A percentile compares a stretch with the other conserved stretches of the same genome.
Conservation (phyloP, 805 yeast genomes). For the Metschnikowia cubensis region DNA sequence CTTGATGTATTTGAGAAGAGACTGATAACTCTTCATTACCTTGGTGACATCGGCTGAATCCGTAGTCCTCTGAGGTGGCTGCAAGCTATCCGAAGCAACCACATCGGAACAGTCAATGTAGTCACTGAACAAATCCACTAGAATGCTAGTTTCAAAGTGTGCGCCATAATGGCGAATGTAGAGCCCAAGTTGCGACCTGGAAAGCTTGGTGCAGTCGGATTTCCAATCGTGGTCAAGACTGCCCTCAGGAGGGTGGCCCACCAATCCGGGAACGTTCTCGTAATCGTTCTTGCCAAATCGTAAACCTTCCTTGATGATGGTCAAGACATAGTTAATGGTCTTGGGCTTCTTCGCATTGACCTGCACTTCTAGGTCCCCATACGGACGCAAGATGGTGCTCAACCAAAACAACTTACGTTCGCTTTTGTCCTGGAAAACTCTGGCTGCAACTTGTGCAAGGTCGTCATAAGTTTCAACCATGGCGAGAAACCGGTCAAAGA, state of each 20-base stretch:
- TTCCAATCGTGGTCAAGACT: slow-evolving; percentile 20
- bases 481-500: slow-evolving; percentile 19
- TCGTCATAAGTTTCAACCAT: background rate
- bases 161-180: slow-evolving; percentile 52
- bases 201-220: slow-evolving; percentile 15
- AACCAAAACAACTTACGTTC: slow-evolving; percentile 42
- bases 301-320: slow-evolving; percentile 64
- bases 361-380: slow-evolving; percentile 36
- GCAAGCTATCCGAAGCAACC: background rate
- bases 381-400: slow-evolving; percentile 48
- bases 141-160: slow-evolving; percentile 44
- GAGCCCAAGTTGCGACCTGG: slow-evolving; percentile 59
- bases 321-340: slow-evolving; percentile 39
- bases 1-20: slow-evolving; percentile 29
- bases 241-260: slow-evolving; percentile 18
- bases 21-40: slow-evolving; percentile 25
- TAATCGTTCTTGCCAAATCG: slow-evolving; percentile 58
- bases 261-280: slow-evolving; percentile 45
- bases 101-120: slow-evolving; percentile 3
- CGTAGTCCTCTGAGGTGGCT: background rate
- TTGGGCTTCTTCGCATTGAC: slow-evolving; percentile 36
- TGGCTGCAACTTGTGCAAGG: background rate
- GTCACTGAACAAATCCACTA: slow-evolving; percentile 36
- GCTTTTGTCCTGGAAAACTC: slow-evolving; percentile 7
- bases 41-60: background rate